Evolutionary conservation across 1,284 basidiomycete genomes (phyloP), one percentile per base, ranked within the genome.

Genomic region (Macrocystidia cucumis): DNA sequence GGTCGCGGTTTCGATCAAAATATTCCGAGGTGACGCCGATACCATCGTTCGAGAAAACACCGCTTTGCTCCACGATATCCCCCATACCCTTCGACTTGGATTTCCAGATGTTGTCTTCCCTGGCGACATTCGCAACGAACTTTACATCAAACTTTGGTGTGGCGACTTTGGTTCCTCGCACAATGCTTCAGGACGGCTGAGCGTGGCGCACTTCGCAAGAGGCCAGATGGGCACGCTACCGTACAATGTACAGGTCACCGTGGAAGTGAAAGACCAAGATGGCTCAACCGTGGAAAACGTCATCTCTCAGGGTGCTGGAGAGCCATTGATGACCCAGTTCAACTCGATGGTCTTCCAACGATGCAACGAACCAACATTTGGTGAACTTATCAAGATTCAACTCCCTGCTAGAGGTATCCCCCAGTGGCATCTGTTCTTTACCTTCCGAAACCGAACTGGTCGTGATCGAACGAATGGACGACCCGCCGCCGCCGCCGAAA

Each of bases 21-120:
- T 89, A 19, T 92, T 96, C 59, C 78, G 87, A 33, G 95, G 93
- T 20, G 79, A 91, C 40, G 72, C 78, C 1, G 58, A 69, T 18
- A 79, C 77, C 0, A 75, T 96, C 43, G 69, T 90, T 9, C 76
- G 75, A 34, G 90, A 95, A 56, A 90, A 96, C 55, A 83, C 87
- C 4, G 86, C 86, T 1, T 62, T 95, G n/a, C 67, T 98, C 13
- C 80, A 85, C 39, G 88, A 87, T 44, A 75, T 78, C 4, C 84
- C 91, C 0, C 70, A 83, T 24, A 92, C 91, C 1, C 66, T 86
- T 12, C 83, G 91, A 4, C 78, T 98, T n/a, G 91, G 92, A 18
- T 98, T 98, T 54, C 89, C 93, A 0, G 95, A 98, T 49, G 91
- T 96, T 1, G 92, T 96, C 6, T 92, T 93, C 52, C 93, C 93